phyloP scores from a whole-genome alignment of 2,329 filamentous ascomycete genomes.

The Penicillium italicum region DNA sequence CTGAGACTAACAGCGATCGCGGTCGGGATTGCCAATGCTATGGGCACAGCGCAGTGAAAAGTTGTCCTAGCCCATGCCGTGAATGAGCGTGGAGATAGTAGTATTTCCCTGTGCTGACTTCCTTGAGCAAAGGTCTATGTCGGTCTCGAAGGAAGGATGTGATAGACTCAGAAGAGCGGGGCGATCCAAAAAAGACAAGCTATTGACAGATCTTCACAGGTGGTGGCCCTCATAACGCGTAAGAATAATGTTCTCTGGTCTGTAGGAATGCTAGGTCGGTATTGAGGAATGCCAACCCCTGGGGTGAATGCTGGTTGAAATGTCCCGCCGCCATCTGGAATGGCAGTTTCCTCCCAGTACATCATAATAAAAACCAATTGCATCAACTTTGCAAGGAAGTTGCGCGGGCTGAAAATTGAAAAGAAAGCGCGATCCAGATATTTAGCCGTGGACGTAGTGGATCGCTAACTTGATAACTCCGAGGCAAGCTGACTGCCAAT shows the following conservation, averaged over 20 bases:
- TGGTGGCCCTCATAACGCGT: constrained; percentile 13
- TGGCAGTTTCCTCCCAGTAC: constrained; percentile 6
- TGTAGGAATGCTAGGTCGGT: constrained; percentile 18
- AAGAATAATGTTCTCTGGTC: constrained; percentile 20
- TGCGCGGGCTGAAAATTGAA: neutral
- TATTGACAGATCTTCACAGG: neutral
- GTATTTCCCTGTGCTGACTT: neutral
- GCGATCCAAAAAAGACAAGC: constrained; percentile 2
- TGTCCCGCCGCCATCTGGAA: constrained; percentile 20
- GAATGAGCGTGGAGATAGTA: neutral
- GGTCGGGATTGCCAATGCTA: constrained; percentile 13
- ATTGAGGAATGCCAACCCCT: constrained; percentile 23
- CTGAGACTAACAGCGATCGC: constrained; percentile 1
- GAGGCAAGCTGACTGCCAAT: neutral
- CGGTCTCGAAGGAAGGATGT: constrained; percentile 4
- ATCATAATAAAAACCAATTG: neutral
- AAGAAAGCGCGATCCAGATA: constrained; percentile 6
- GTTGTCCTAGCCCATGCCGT: constrained; percentile 19
- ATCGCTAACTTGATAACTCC: neutral
- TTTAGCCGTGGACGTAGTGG: neutral
- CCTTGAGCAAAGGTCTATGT: constrained; percentile 3
- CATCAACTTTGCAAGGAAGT: neutral
- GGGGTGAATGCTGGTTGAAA: constrained; percentile 17
- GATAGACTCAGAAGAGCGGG: constrained; percentile 5
- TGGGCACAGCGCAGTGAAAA: constrained; percentile 19